These are phyloP conservation scores for Lentinus brumalis DNA, from an alignment of 768 basidiomycete species.

Conservation along the genomic window DNA sequence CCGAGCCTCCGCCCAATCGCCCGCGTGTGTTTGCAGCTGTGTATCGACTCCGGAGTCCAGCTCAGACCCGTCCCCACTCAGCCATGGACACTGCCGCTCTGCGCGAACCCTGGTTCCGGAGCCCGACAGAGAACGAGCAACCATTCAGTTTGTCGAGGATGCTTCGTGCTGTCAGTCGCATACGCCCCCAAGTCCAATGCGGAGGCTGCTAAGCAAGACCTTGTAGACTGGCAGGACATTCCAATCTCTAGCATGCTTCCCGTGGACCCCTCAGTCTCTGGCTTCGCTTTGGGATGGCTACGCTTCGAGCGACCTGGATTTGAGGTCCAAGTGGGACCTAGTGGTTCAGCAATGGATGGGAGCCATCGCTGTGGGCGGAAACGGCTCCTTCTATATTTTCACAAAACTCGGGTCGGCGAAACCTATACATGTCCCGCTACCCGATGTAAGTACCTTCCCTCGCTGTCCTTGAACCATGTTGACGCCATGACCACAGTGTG, in stretches of 20 bases:
- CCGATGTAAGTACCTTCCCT: conserved; percentile 12
- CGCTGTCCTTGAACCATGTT: conserved; percentile 1
- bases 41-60: no score
- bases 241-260: conserved; percentile 26
- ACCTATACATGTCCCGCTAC: conserved; percentile 10
- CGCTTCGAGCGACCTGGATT: conserved; percentile 31
- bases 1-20: conserved; percentile 10
- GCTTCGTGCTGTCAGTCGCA: background rate
- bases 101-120: conserved; percentile 18
- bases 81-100: background rate
- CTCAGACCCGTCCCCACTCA: background rate
- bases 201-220: background rate
- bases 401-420: conserved; percentile 19
- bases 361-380: conserved; percentile 45
- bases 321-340: conserved; percentile 42
- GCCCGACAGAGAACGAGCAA: conserved; percentile 1
- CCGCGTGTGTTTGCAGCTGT: conserved; percentile 3
- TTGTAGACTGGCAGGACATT: conserved; percentile 10
- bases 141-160: conserved; percentile 14
- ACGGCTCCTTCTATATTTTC: conserved; percentile 25
- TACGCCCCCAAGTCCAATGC: no score
- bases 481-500: conserved; percentile 1
- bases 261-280: conserved; percentile 37
- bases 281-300: conserved; percentile 41
- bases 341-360: conserved; percentile 53